Conservation (phyloP, 106 monocot genomes). For the Dendrobium huoshanense region DNA sequence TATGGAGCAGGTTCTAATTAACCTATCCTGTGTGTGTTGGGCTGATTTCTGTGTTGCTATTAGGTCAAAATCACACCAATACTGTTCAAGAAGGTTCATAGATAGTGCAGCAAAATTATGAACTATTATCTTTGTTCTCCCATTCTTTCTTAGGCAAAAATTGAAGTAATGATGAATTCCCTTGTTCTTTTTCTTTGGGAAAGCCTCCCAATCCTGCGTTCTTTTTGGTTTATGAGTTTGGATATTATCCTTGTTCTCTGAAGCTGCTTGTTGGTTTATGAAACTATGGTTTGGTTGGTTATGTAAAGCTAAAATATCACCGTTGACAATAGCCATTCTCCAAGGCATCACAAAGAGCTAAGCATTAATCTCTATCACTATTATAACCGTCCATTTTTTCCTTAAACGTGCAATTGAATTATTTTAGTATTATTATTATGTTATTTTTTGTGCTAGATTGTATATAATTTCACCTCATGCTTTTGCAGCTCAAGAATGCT, state of each 20-base stretch:
- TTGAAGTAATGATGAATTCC: background rate
- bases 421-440: background rate
- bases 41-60: background rate
- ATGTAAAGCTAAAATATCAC: background rate
- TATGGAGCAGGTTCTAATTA: background rate
- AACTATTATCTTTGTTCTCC: background rate
- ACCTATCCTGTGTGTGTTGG: too few species aligned
- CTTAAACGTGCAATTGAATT: background rate
- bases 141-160: background rate
- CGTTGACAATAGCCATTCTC: background rate
- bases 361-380: background rate
- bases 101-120: too few species aligned
- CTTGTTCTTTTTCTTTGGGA: background rate
- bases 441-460: background rate
- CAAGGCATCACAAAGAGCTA: background rate
- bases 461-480: background rate
- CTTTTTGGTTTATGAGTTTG: background rate
- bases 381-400: background rate
- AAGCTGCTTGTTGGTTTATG: background rate
- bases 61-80: background rate
- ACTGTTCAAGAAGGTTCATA: too few species aligned
- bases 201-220: background rate
- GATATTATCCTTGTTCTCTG: background rate
- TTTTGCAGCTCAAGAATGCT: conserved; percentile 8
- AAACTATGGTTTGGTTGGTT: background rate